These are phyloP conservation scores for Loxodes magnus DNA, from an alignment of 73 alveolate species.

Conservation along the genomic window DNA sequence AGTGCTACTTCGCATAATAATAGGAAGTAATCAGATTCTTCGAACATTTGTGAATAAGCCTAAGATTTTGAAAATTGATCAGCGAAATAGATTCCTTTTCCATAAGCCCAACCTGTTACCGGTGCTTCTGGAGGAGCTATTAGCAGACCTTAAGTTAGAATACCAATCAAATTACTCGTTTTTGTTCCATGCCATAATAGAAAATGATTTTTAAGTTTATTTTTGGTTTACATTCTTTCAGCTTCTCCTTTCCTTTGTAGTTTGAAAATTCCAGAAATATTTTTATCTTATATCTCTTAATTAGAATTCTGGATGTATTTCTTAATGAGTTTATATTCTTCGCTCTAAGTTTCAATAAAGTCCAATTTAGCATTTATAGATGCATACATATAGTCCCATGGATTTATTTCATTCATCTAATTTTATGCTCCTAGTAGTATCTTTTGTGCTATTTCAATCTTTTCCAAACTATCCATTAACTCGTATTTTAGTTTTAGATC, in stretches of 20 bases:
- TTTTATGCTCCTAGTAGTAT: slow-evolving; percentile 33
- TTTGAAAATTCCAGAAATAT: slow-evolving; percentile 44
- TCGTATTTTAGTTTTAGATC: slow-evolving; percentile 71
- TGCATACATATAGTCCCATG: slow-evolving; percentile 41
- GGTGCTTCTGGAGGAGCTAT: slow-evolving; percentile 99
- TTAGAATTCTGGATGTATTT: slow-evolving; percentile 45
- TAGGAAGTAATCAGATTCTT: slow-evolving; percentile 64
- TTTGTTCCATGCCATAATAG: slow-evolving; percentile 96
- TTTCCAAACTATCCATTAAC: slow-evolving; percentile 54
- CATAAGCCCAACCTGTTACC: slow-evolving; percentile 83
- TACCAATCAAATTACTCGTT: slow-evolving; percentile 85
- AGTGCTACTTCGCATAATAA: slow-evolving; percentile 94
- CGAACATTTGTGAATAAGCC: slow-evolving; percentile 60
- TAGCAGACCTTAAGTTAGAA: slow-evolving; percentile 89
- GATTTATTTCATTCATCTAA: slow-evolving; percentile 22
- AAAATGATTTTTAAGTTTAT: slow-evolving; percentile 42
- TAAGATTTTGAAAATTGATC: slow-evolving; percentile 90
- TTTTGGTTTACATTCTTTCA: slow-evolving; percentile 35
- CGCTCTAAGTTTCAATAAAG: slow-evolving; percentile 27
- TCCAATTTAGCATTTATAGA: slow-evolving; percentile 43
- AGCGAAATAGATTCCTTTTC: slow-evolving; percentile 98
- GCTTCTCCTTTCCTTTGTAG: slow-evolving; percentile 62
- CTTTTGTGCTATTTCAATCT: slow-evolving; percentile 57
- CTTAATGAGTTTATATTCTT: slow-evolving; percentile 34
- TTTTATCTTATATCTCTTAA: slow-evolving; percentile 34